A percentile compares a stretch with the other conserved stretches of the same genome.
These are phyloP conservation scores for Euphorbia schlechtendalii DNA, from an alignment of 441 rosid species.

Conservation along the genomic window DNA sequence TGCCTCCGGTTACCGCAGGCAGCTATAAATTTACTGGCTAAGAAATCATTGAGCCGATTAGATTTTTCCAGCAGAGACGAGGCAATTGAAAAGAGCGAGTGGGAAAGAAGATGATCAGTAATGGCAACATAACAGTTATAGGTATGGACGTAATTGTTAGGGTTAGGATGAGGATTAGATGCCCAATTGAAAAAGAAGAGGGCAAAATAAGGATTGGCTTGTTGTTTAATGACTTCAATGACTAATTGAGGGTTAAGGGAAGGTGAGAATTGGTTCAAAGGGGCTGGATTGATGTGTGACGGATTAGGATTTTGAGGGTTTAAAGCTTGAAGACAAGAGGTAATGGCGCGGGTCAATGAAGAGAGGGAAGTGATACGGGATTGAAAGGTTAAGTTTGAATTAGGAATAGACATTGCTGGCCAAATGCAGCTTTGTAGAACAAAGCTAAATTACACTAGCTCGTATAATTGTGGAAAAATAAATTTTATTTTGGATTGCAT, in stretches of 20 bases:
- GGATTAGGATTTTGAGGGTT: conserved; percentile 17
- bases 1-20: conserved; percentile 28
- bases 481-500: no score
- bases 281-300: conserved; percentile 10
- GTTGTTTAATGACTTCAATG: conserved; percentile 23
- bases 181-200: conserved; percentile 45
- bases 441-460: not conserved
- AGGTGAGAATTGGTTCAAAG: conserved; percentile 26
- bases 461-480: no score
- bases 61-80: conserved; percentile 22
- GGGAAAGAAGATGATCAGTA: conserved; percentile 31
- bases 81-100: conserved; percentile 25
- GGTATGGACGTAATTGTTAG: conserved; percentile 24
- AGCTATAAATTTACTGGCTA: conserved; percentile 28
- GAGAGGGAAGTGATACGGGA: not conserved
- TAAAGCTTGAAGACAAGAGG: conserved; percentile 24
- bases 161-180: conserved; percentile 29
- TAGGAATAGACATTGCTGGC: not conserved
- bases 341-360: conserved; percentile 20
- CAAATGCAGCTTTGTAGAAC: not conserved
- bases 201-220: conserved; percentile 30
- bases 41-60: conserved; percentile 26
- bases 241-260: conserved; percentile 19
- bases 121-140: conserved; percentile 29
- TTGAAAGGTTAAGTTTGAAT: not conserved